phyloP scores from a whole-genome alignment of 2,329 filamentous ascomycete genomes.

The Stagonosporopsis cucurbitacearum region DNA sequence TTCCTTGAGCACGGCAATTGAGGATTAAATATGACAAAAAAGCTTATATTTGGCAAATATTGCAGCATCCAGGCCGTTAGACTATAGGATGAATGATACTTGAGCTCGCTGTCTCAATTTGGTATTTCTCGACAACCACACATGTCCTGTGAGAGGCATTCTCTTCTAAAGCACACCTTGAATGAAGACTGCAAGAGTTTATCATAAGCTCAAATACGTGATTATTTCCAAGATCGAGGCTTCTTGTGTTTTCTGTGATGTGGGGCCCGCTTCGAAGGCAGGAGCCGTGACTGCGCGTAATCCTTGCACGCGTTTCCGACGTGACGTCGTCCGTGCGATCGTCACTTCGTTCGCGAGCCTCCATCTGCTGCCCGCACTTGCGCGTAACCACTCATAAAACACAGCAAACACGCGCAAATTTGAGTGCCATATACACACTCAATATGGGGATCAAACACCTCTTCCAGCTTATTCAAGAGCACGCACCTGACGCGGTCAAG shows the following conservation, averaged over 20 bases:
- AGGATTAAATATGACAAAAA: not conserved
- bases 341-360: conserved; percentile 22
- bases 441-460: conserved; percentile 53
- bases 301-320: conserved; percentile 37
- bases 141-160: not conserved
- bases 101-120: not conserved
- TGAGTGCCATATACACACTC: not conserved
- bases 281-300: conserved; percentile 43
- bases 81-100: not conserved
- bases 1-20: not conserved
- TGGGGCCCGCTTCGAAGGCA: conserved; percentile 16
- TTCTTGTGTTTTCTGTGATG: not conserved
- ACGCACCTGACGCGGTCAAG: conserved; percentile 94
- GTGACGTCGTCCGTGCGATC: conserved; percentile 33
- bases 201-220: not conserved
- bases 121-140: not conserved
- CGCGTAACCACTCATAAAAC: not conserved
- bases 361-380: conserved; percentile 4
- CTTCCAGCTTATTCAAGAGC: conserved; percentile 67
- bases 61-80: not conserved
- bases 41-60: not conserved
- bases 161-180: not conserved
- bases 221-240: not conserved
- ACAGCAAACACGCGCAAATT: not conserved
- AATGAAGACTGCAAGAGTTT: not conserved